These are phyloP conservation scores for Mycena albidolilacea DNA, from an alignment of 768 basidiomycete genomes.

Conservation along the genomic window DNA sequence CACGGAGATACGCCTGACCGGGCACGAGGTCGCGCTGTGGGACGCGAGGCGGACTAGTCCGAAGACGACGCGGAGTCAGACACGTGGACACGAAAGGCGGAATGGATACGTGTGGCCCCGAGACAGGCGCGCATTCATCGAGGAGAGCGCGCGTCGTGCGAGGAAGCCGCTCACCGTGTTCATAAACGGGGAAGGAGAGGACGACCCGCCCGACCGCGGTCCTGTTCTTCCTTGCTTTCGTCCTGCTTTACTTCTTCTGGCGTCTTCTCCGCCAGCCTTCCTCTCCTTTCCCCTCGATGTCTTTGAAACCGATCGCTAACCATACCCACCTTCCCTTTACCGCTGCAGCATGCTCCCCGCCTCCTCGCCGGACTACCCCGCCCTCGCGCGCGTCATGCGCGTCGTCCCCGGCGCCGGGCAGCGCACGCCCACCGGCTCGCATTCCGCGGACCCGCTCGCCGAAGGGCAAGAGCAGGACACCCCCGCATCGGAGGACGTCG, in stretches of 20 bases:
- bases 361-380: slow-evolving; percentile 63
- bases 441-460: neutral
- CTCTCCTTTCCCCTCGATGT: slow-evolving; percentile 12
- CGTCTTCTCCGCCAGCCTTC: neutral
- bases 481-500: neutral
- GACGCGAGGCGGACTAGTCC: too few relatives aligned
- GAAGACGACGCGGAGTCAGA: too few relatives aligned
- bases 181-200: too few relatives aligned
- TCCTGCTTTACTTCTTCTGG: neutral
- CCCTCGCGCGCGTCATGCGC: slow-evolving; percentile 78
- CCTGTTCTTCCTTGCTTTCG: neutral
- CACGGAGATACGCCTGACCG: too few relatives aligned
- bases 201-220: too few relatives aligned
- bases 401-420: slow-evolving; percentile 55
- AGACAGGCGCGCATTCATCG: too few relatives aligned
- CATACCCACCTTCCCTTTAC: slow-evolving; percentile 9
- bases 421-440: neutral
- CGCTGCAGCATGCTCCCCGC: slow-evolving; percentile 70
- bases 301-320: slow-evolving; percentile 1
- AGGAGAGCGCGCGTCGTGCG: too few relatives aligned
- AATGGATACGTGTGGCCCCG: too few relatives aligned
- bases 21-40: too few relatives aligned
- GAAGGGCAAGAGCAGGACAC: neutral
- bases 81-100: too few relatives aligned
- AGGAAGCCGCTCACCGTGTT: too few relatives aligned